Evolutionary conservation across 352 stramenopile species (phyloP), one percentile per base, ranked within the genome.

Genomic region (Pythium utonaiense): DNA sequence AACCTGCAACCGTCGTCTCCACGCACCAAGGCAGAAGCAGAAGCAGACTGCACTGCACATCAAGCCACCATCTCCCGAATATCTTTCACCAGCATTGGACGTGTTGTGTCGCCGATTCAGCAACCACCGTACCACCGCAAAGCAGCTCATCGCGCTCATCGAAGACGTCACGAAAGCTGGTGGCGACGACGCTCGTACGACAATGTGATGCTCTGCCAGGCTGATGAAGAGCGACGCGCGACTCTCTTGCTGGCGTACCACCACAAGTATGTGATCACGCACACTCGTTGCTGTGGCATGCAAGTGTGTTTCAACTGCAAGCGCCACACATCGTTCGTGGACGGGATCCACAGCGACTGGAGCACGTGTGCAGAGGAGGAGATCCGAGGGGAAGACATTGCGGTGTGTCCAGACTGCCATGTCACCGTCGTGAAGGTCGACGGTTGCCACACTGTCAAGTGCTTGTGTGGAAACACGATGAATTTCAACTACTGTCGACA

Each of bases 251-350:
- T 85, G 12, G 53, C 68, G 19, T 60, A 73, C 22, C 75, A 68
- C 10, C 33, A 64, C 31, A 71, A 64, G 22, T 54, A 67, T 30
- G 78, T 66, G 53, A 66, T 67, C 34, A 30, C 54, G 25, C 40
- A 22, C 33, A 67, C 60, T 22, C 53, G 60, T 3, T 82, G 73
- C 63, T 82, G 71, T 24, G 53, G 65, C 0, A 3, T 27, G 6
- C 44, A 55, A 6, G 62, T 74, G 51, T 85, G 73, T 36, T 82
- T 82, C 57, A 82, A 85, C 63, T 82, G 75, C 67, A 85, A 85
- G 47, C 69, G 71, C 53, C 45, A 61, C 49, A 59, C 49, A 50
- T 19, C 49, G 38, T 34, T 33, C 3, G 30, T 59, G 22, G 53
- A 69, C 40, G 58, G 58, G 5, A 65, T 65, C 58, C 58, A 65